A percentile compares a stretch with the other conserved stretches of the same genome.
Conservation (phyloP, 352 stramenopile genomes). For the Pythium phragmiticola region DNA sequence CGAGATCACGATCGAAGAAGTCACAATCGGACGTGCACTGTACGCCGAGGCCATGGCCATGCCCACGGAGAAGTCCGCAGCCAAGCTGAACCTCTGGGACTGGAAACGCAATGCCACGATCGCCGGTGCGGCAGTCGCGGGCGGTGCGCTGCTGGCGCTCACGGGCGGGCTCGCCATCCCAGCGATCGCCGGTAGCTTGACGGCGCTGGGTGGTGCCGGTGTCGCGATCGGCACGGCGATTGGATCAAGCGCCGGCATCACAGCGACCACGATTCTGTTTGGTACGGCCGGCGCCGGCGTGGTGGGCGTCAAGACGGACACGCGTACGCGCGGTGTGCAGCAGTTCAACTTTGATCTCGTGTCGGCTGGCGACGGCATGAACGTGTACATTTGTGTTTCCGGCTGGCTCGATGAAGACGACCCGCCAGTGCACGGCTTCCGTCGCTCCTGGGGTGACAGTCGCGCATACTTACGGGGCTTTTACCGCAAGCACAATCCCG, state of each 20-base stretch:
- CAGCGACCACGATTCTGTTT: slow-evolving; percentile 77
- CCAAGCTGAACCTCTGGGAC: slow-evolving; percentile 63
- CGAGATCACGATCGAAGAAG: slow-evolving; percentile 65
- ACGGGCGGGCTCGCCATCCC: slow-evolving; percentile 67
- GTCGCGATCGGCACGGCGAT: slow-evolving; percentile 60
- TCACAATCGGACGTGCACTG: slow-evolving; percentile 62
- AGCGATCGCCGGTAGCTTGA: slow-evolving; percentile 59
- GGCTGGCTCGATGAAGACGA: slow-evolving; percentile 85
- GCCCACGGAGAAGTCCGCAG: slow-evolving; percentile 58
- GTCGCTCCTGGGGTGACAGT: slow-evolving; percentile 75
- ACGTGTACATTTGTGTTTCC: slow-evolving; percentile 86
- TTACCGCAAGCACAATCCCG: slow-evolving; percentile 59
- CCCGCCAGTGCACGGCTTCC: slow-evolving; percentile 50
- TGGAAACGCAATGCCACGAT: slow-evolving; percentile 82
- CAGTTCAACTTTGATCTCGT: slow-evolving; percentile 84
- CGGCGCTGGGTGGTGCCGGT: slow-evolving; percentile 59
- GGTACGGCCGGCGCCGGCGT: slow-evolving; percentile 76
- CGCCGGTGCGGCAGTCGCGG: slow-evolving; percentile 63
- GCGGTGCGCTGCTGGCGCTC: slow-evolving; percentile 68
- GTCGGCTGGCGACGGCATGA: slow-evolving; percentile 79
- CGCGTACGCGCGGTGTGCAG: slow-evolving; percentile 67
- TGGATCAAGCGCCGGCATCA: slow-evolving; percentile 50
- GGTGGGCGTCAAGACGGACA: slow-evolving; percentile 79
- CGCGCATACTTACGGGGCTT: slow-evolving; percentile 77
- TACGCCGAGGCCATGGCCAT: slow-evolving; percentile 75